phyloP scores from a whole-genome alignment of 768 basidiomycete species.

The Rhodotorula diobovata region DNA sequence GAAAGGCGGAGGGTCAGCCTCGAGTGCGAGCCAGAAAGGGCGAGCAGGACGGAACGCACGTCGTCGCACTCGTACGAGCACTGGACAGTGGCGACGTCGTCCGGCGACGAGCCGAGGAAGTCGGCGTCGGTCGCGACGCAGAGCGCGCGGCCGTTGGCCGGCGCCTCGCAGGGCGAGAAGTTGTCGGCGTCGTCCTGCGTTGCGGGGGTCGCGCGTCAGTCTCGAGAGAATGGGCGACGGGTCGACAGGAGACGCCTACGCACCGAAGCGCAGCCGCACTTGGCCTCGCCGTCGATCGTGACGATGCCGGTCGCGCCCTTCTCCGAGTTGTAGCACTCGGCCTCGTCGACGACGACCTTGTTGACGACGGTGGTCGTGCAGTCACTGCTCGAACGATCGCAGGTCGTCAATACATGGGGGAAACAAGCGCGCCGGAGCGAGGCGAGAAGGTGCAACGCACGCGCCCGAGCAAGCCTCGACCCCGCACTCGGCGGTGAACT shows the following conservation, averaged over 20 bases:
- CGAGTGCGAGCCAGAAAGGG: not conserved
- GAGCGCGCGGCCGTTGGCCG: constrained; percentile 30
- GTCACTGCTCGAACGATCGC: constrained; percentile 12
- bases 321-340: constrained; percentile 32
- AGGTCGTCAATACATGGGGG: not conserved
- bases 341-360: constrained; percentile 23
- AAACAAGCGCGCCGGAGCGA: not conserved
- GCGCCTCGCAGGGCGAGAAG: constrained; percentile 29
- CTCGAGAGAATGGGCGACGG: not conserved
- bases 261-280: constrained; percentile 36
- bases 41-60: not conserved
- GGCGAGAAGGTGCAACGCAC: constrained; percentile 5
- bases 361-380: constrained; percentile 35
- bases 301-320: constrained; percentile 30
- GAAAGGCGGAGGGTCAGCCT: no score
- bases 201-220: not conserved
- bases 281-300: constrained; percentile 28
- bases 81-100: constrained; percentile 11
- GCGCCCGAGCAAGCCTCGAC: constrained; percentile 27
- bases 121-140: constrained; percentile 34
- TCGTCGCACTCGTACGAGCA: constrained; percentile 37
- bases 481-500: constrained; percentile 30
- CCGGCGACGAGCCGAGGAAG: constrained; percentile 27
- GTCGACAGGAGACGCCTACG: not conserved
- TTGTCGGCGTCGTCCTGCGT: constrained; percentile 17